Evolutionary conservation across 257 asterid genomes (phyloP), one percentile per base, ranked within the genome.

Genomic region (Fraxinus quadrangulata): DNA sequence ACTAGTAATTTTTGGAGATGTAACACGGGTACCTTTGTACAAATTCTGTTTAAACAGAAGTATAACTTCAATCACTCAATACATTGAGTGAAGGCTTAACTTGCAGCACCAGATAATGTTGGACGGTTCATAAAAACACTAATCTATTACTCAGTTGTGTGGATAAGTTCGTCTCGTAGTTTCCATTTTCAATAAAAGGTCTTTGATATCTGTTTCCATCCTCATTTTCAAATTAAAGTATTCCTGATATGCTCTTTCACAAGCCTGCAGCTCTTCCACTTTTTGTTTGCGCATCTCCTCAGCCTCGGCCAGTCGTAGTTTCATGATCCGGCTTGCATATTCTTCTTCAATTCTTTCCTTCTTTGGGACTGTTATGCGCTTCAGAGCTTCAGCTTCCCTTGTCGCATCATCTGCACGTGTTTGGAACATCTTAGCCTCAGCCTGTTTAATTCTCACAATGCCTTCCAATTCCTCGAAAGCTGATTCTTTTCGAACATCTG

Each of bases 401-500:
- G 96, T 89, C 26, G 98, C 99, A 74, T 93, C 98, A 59, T 93
- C 98, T 4, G 98, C 97, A 13, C 98, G 97, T 5, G 88, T 65
- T 84, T 90, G 96, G 73, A 95, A 95, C 98, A 94, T 94, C 85
- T 88, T 87, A 2, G 99, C 94, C 84, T 94, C 99, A 1, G 97
- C 99, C 67, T 82, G 93, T 79, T 95, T 95, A 76, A 95, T 88
- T 86, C 94, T 93, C 76, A 95, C 93, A 51, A 95, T 88, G 88
- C 97, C 92, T 75, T 95, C 98, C 83, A 95, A 76, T 81, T 95
- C 99, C 75, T 93, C 98, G 68, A 93, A 92, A 71, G 84, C 76
- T 2, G 90, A 91, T 40, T 86, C 93, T 83, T 91, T 90, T 6
- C 51, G 80, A 31, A 84, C 39, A 45, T 36, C 84, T 72, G 75